A percentile compares a stretch with the other conserved stretches of the same genome.
phyloP scores from a whole-genome alignment of 352 stramenopile genomes.

The Aphanomyces astaci region DNA sequence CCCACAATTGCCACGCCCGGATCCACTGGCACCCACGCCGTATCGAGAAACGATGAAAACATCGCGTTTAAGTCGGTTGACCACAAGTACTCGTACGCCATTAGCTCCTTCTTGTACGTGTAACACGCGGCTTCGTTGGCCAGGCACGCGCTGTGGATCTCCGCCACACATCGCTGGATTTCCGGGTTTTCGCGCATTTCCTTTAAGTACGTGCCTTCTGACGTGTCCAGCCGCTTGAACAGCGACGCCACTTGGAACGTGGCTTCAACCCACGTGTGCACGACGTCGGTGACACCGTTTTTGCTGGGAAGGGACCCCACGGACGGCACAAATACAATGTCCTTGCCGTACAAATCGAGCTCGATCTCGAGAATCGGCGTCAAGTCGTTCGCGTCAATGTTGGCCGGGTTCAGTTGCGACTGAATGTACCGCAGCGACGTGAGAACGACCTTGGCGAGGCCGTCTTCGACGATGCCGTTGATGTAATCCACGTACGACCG shows the following conservation, averaged over 20 bases:
- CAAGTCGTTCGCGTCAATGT: slow-evolving; percentile 37
- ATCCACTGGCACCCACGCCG: not conserved
- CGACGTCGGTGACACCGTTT: slow-evolving; percentile 90
- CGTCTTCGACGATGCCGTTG: slow-evolving; percentile 96
- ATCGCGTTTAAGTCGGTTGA: slow-evolving; percentile 86
- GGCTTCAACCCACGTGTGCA: slow-evolving; percentile 94
- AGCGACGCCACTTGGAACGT: slow-evolving; percentile 94
- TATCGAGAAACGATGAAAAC: slow-evolving; percentile 89
- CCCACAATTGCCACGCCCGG: slow-evolving; percentile 41
- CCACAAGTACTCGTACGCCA: slow-evolving; percentile 95
- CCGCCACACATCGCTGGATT: slow-evolving; percentile 90
- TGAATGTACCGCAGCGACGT: slow-evolving; percentile 87
- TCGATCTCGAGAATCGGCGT: slow-evolving; percentile 95
- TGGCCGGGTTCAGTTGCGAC: slow-evolving; percentile 90
- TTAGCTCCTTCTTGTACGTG: slow-evolving; percentile 90
- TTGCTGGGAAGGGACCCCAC: slow-evolving; percentile 80
- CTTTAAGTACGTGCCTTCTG: slow-evolving; percentile 91
- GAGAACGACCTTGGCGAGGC: slow-evolving; percentile 83
- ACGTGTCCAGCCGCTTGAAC: slow-evolving; percentile 93
- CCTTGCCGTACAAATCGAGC: slow-evolving; percentile 87
- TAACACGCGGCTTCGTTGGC: slow-evolving; percentile 89
- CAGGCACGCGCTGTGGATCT: slow-evolving; percentile 88
- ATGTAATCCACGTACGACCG: slow-evolving; percentile 97
- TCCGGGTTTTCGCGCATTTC: slow-evolving; percentile 95
- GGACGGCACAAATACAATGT: slow-evolving; percentile 80